phyloP scores from a whole-genome alignment of 768 basidiomycete genomes.

The Psilocybe tampanensis region DNA sequence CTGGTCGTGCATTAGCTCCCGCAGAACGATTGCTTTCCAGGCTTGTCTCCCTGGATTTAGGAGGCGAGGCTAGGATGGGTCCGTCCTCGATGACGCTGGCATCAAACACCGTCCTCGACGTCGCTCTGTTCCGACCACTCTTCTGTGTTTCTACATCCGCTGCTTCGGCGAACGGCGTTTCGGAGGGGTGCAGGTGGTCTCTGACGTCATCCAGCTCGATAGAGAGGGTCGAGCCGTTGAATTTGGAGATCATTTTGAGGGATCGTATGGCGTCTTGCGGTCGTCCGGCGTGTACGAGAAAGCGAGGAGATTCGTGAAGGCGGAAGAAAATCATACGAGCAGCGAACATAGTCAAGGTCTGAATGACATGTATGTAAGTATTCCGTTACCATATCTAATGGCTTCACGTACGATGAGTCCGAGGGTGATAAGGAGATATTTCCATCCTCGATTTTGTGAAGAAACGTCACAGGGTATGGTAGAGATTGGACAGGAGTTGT shows the following conservation, averaged over 20 bases:
- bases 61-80: neutral
- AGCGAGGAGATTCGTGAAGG: conserved; percentile 92
- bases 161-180: neutral
- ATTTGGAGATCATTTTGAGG: conserved; percentile 81
- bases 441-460: conserved; percentile 84
- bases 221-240: conserved; percentile 76
- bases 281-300: conserved; percentile 87
- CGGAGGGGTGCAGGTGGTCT: conserved; percentile 36
- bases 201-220: conserved; percentile 74
- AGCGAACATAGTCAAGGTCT: conserved; percentile 90
- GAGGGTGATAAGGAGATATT: conserved; percentile 75
- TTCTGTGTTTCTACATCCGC: neutral
- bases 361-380: conserved; percentile 3
- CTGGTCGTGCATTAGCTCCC: conserved; percentile 7
- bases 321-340: conserved; percentile 89
- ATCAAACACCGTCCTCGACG: conserved; percentile 36
- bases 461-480: conserved; percentile 60
- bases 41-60: conserved; percentile 10
- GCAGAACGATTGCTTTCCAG: conserved; percentile 7
- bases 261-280: conserved; percentile 83
- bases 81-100: conserved; percentile 31
- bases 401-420: conserved; percentile 79
- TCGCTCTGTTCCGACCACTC: conserved; percentile 22
- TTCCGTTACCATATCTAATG: conserved; percentile 3
- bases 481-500: conserved; percentile 57